Base-by-base conservation (phyloP, 805 yeast species). In the Lachancea quebecensis region DNA sequence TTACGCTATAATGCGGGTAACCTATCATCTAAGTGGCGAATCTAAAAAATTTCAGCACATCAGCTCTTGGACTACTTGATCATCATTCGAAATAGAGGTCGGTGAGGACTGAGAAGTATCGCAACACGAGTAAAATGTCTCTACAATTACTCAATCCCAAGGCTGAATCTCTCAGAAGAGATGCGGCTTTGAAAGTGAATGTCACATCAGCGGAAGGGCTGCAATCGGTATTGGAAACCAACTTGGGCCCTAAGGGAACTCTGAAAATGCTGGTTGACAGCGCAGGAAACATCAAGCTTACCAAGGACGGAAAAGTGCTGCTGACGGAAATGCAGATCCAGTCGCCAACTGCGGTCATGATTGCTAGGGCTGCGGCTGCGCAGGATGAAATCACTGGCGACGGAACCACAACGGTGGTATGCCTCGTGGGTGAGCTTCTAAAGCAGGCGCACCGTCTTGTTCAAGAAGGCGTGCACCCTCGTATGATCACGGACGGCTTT, bases 351-450 rank as follows among this genome's bases (percentile, higher is more conserved):
- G 95, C 95, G 0, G 85, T 85, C 31, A 79, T 85, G 85, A 85
- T 85, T 68, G 95, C 99, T 2, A 77, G 98, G 53, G 99, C 98
- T 11, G 99, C 99, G 41, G 81, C 96, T 38, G 97, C 99, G 0
- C 99, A 93, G 68, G 99, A 93, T 66, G 99, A 93, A 67, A 88
- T 93, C 62, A 86, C 98, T n/a, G 99, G 99, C 41, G 99, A 93
- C 67, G 99, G 99, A 52, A 93, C 99, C 45, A 91, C 98, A 5
- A 85, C 96, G 1, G 99, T 93, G 44, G 91, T 90, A 38, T 73
- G 95, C 51, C 75, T 90, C 45, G 99, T 93, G 36, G 99, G 99
- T 45, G 97, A 91, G 65, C 72, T 93, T 50, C 75, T 93, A 63
- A 87, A 86, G 64, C 98, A 93, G 67, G 96, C 98, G 25, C 93